Evolutionary conservation across 768 basidiomycete genomes (phyloP), one percentile per base, ranked within the genome.

Genomic region (Psilocybe azurescens): DNA sequence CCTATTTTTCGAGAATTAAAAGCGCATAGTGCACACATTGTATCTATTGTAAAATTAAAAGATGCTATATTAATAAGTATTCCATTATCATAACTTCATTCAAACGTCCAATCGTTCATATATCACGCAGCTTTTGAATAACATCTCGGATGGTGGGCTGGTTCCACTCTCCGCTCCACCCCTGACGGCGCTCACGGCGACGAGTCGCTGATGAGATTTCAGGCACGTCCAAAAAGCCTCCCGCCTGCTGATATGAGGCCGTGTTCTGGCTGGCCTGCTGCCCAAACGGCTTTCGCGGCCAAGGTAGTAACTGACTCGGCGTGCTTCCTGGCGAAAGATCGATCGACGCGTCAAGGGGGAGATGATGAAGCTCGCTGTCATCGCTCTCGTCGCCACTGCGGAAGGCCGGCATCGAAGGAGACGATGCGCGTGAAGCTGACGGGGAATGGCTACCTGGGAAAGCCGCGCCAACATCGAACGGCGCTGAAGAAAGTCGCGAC

Each of bases 111-210:
- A 9, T 11, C 28, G 24, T 50, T 28, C 33, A 58, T 13, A 65
- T 65, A 24, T 59, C 52, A 30, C 65, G 36, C 46, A 63, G 53
- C 29, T 59, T 56, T 18, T 54, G 51, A 56, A 65, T 61, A 36
- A 65, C 66, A 20, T 63, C 65, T 38, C 51, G 59, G 24, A 66
- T 66, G 28, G 60, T 53, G 11, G 61, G 62, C 59, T 63, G 65
- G 38, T 66, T 66, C 65, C 65, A 66, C 51, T 63, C 68, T 50
- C 65, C 65, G 38, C 65, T 66, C 65, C 65, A 66, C 2, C 65
- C 65, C 51, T 66, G 62, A 6, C 62, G 36, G 2, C 62, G 41
- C 18, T 63, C 62, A 32, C 52, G 63, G 55, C 59, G 60, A 14
- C 33, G 20, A 13, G 41, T 53, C 33, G 32, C n/a, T 39, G 32